Evolutionary conservation across 2,329 filamentous ascomycete species (phyloP).

Genomic region (Fusarium haematococcum): DNA sequence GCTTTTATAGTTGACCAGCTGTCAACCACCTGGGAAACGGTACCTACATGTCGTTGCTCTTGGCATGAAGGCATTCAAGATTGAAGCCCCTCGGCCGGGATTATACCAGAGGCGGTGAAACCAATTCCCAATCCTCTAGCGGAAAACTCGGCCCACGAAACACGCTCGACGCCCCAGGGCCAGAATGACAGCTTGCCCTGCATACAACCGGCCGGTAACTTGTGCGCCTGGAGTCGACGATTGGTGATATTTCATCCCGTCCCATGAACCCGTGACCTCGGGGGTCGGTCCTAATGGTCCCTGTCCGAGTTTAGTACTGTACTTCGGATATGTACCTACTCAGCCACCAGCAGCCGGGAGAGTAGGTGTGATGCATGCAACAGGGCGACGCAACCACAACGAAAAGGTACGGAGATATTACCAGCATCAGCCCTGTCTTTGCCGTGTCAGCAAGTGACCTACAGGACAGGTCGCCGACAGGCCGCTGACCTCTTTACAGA

Average conservation of each 20-base stretch:
- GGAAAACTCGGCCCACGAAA: conserved; percentile 12
- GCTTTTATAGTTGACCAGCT: neutral
- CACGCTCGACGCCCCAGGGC: conserved; percentile 9
- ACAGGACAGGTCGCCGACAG: neutral
- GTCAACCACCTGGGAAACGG: neutral
- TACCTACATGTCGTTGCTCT: neutral
- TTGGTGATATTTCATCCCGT: conserved; percentile 28
- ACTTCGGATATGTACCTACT: neutral
- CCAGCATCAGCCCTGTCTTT: conserved; percentile 16
- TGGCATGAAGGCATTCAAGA: neutral
- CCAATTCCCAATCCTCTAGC: neutral
- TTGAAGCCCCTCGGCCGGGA: neutral
- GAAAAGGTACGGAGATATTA: conserved; percentile 1
- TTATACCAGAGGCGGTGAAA: conserved; percentile 18
- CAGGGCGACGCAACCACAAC: neutral
- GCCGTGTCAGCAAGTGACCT: neutral
- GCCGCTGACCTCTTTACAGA: neutral
- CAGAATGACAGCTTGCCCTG: conserved; percentile 35
- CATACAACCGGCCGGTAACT: conserved; percentile 22
- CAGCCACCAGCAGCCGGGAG: conserved; percentile 12
- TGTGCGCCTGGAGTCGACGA: conserved; percentile 27
- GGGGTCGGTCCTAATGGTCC: conserved; percentile 17
- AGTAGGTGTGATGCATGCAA: neutral
- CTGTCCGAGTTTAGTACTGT: conserved; percentile 8
- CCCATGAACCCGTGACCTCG: conserved; percentile 24